Evolutionary conservation across 352 stramenopile genomes (phyloP).

Genomic region (Ochromonadaceae sp.): DNA sequence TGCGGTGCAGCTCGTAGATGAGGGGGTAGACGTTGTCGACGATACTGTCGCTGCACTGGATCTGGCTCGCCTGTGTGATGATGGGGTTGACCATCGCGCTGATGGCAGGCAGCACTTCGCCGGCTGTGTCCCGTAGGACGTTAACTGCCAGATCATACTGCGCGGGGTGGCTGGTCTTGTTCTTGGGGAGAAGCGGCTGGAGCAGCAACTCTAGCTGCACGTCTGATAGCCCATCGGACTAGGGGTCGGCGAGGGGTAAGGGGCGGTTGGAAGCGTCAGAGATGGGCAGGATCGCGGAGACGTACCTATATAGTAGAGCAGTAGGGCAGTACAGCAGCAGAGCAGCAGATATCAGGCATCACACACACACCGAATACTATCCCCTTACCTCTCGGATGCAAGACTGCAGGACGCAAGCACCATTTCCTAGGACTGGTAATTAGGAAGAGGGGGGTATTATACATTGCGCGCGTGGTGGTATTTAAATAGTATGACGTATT

Average conservation of each 20-base stretch:
- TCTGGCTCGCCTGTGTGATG: background rate
- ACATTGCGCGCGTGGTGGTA: background rate
- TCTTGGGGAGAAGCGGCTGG: background rate
- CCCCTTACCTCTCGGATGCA: background rate
- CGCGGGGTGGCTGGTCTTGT: background rate
- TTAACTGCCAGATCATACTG: background rate
- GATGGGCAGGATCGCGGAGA: no score
- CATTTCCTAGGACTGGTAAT: background rate
- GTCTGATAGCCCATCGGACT: background rate
- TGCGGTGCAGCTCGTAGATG: slow-evolving; percentile 28
- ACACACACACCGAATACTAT: no score
- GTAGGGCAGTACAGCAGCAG: no score
- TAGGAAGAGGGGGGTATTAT: background rate
- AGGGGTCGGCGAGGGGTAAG: no score
- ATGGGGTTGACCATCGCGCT: background rate
- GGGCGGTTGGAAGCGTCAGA: no score
- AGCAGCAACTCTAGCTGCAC: background rate
- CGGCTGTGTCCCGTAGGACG: background rate
- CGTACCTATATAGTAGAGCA: no score
- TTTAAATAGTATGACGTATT: background rate
- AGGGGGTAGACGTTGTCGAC: slow-evolving; percentile 3
- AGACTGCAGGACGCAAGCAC: background rate
- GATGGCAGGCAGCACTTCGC: background rate
- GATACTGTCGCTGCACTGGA: background rate
- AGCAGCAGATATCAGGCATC: no score